Percentiles rank a stretch among this genome's conserved stretches.
phyloP scores from a whole-genome alignment of 2,329 filamentous ascomycete genomes.

The Lasiodiplodia sp. region DNA sequence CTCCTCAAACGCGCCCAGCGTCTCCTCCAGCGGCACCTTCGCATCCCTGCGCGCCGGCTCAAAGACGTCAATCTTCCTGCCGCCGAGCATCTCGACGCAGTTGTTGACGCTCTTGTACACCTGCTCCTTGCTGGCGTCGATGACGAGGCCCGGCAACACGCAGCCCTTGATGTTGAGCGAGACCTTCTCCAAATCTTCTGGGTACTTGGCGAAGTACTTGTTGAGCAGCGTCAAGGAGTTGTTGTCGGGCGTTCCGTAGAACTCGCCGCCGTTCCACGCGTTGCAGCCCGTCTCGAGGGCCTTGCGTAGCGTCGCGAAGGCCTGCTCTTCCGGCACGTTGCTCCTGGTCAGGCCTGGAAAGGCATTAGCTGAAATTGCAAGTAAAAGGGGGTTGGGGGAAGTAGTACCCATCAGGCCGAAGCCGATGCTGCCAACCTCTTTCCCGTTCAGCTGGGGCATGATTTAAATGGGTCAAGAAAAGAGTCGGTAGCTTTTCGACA shows the following conservation, averaged over 20 bases:
- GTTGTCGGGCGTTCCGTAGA: slow-evolving; percentile 49
- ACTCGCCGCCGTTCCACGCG: slow-evolving; percentile 52
- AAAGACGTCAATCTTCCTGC: neutral
- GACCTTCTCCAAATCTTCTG: slow-evolving; percentile 50
- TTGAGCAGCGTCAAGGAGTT: slow-evolving; percentile 49
- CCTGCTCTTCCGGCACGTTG: slow-evolving; percentile 40
- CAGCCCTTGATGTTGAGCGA: slow-evolving; percentile 51
- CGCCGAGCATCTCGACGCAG: slow-evolving; percentile 1
- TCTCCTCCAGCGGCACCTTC: slow-evolving; percentile 1
- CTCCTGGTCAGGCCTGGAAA: neutral
- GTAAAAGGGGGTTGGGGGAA: neutral
- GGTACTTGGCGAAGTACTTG: slow-evolving; percentile 53
- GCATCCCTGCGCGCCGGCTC: slow-evolving; percentile 6
- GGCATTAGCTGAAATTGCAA: too few species aligned
- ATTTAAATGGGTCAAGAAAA: slow-evolving; percentile 23
- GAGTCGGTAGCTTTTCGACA: too few species aligned
- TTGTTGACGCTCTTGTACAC: neutral
- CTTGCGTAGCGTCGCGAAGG: slow-evolving; percentile 54
- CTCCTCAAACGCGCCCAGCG: slow-evolving; percentile 34
- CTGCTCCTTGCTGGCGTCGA: neutral
- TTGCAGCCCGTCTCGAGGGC: slow-evolving; percentile 50
- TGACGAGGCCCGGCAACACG: neutral
- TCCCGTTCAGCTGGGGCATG: slow-evolving; percentile 46
- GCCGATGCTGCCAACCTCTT: slow-evolving; percentile 51
- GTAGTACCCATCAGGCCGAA: slow-evolving; percentile 55